Base-by-base conservation (phyloP, 2,329 filamentous ascomycete genomes). In the Westerdykella ornata region DNA sequence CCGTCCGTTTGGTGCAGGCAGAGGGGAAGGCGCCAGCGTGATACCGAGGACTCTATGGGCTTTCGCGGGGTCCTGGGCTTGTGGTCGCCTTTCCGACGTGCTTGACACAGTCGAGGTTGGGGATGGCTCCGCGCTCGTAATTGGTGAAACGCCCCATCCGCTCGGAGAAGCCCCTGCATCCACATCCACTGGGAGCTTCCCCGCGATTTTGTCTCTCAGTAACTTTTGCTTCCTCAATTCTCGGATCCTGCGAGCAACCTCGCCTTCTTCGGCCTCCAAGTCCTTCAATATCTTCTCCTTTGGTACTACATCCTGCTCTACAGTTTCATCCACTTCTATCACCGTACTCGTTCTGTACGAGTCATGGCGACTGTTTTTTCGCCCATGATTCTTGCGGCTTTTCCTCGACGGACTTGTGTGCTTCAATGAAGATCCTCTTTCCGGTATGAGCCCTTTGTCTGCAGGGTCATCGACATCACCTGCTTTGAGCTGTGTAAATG, bases 141-240 rank as follows among this genome's bases (percentile, higher is more conserved):
- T 44, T 40, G 52, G 54, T 62, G 58, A 63, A 62, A 62, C 62
- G 18, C 54, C 59, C 37, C 58, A 52, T 28, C 59, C 59, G 35
- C 55, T 59, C 41, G 66, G 54, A 38, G 67, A 60, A 38, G 58
- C 62, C 57, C 68, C 64, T 56, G 72, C 56, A 52, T 73, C 69
- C 6, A 44, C 43, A 26, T 48, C 47, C 36, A 58, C 53, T 38
- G 61, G 59, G 44, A 56, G 44, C 44, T 59, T 59, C 30, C 57
- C 56, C 30, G 62, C 59, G 47, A 62, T 53, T 49, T 66, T 68
- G 35, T 78, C 72, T 45, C 76, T 71, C 52, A 71, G 69, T 59
- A 76, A 68, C 48, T 78, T 76, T 47, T 76, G 74, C 49, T 76
- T 72, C 53, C 75, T 74, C 22, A 81, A 57, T 51, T 81, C 70